These are phyloP conservation scores for Tetrastigma voinierianum DNA, from an alignment of 164 flowering plant species.

Conservation along the genomic window DNA sequence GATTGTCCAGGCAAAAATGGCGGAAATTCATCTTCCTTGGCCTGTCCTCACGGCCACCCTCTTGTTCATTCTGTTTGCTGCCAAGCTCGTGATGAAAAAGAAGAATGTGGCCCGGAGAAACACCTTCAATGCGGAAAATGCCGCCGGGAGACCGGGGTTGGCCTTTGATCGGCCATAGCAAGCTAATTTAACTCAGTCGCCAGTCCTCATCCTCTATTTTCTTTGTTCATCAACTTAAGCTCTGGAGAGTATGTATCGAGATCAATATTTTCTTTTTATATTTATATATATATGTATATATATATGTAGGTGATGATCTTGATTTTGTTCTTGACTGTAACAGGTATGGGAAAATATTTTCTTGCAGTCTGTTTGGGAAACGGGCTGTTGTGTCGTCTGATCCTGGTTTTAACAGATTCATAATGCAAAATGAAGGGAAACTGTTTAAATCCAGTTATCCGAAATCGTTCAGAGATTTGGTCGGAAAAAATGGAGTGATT, in stretches of 20 bases:
- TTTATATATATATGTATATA: too few relatives aligned
- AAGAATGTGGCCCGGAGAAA: not conserved
- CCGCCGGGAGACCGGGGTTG: constrained; percentile 82
- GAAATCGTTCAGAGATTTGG: constrained; percentile 79
- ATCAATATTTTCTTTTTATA: not conserved
- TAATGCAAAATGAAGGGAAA: constrained; percentile 88
- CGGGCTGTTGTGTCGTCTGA: constrained; percentile 82
- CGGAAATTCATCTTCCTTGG: constrained; percentile 8
- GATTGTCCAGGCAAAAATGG: constrained; percentile 1
- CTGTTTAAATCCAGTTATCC: constrained; percentile 84
- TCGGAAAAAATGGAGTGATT: constrained; percentile 82
- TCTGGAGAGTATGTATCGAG: constrained; percentile 41
- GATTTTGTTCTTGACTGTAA: not conserved
- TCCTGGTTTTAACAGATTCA: constrained; percentile 62
- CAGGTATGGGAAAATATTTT: constrained; percentile 82
- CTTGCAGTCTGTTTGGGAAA: constrained; percentile 70
- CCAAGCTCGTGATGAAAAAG: not conserved
- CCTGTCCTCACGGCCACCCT: constrained; percentile 3
- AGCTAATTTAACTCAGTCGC: constrained; percentile 73
- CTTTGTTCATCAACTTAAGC: constrained; percentile 68
- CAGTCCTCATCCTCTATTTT: constrained; percentile 75
- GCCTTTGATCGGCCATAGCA: constrained; percentile 76
- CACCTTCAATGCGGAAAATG: constrained; percentile 20
- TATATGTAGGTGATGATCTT: too few relatives aligned
- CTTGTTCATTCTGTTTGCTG: constrained; percentile 7